Percentiles rank a stretch among this genome's conserved stretches.
Evolutionary conservation across 495 filamentous ascomycete species (phyloP).

Genomic region (Penicillium pancosmium): DNA sequence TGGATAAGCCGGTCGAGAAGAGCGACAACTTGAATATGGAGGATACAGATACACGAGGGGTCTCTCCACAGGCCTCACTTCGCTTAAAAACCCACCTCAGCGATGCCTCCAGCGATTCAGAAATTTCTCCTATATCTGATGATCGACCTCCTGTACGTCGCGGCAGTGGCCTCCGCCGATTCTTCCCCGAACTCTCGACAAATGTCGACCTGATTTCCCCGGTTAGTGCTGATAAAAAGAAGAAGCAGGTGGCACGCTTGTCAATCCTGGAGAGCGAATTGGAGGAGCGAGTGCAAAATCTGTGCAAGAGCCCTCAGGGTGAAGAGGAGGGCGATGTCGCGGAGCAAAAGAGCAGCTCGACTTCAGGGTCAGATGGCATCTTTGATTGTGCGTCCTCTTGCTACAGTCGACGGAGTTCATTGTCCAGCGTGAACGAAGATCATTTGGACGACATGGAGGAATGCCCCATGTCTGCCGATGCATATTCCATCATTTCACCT

Average conservation of each 20-base stretch:
- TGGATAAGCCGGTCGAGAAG: neutral
- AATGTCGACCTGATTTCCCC: slow-evolving; percentile 35
- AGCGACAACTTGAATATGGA: neutral
- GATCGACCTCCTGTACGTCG: slow-evolving; percentile 15
- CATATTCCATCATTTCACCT: slow-evolving; percentile 43
- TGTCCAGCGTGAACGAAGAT: slow-evolving; percentile 32
- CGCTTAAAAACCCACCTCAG: slow-evolving; percentile 23
- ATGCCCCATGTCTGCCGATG: slow-evolving; percentile 26
- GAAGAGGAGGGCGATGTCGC: neutral
- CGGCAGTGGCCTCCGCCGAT: slow-evolving; percentile 25
- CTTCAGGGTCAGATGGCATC: slow-evolving; percentile 28
- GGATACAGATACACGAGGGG: slow-evolving; percentile 1
- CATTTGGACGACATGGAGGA: neutral
- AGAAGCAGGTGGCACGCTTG: slow-evolving; percentile 11
- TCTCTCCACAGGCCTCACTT: slow-evolving; percentile 17
- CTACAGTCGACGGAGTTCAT: slow-evolving; percentile 39
- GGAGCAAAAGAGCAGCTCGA: slow-evolving; percentile 10
- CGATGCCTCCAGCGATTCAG: slow-evolving; percentile 24
- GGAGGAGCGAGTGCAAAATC: slow-evolving; percentile 21
- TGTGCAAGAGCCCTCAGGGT: slow-evolving; percentile 15
- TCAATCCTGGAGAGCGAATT: slow-evolving; percentile 21
- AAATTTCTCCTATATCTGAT: slow-evolving; percentile 36
- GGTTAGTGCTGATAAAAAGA: slow-evolving; percentile 9
- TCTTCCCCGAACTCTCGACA: slow-evolving; percentile 37
- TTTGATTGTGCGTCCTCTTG: slow-evolving; percentile 38